Percentiles rank a stretch among this genome's conserved stretches.
Evolutionary conservation across 352 stramenopile genomes (phyloP).

Genomic region (Phytophthora cactorum): DNA sequence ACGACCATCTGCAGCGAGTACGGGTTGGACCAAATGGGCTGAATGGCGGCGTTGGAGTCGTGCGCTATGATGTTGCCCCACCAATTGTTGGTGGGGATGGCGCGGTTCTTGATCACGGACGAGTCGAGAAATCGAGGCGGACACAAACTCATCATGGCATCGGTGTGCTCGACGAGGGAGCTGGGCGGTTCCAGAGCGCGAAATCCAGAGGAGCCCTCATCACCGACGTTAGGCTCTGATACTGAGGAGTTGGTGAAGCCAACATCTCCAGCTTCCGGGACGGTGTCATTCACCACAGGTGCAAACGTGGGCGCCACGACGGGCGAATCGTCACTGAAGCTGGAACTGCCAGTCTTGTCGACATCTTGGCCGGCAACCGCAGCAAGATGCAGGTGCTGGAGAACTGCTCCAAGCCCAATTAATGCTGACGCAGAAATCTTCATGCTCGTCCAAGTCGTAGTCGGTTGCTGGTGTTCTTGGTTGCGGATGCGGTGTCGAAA

Average conservation of each 20-base stretch:
- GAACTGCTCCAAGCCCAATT: conserved; percentile 26
- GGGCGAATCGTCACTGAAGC: conserved; percentile 14
- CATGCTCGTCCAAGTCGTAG: conserved; percentile 26
- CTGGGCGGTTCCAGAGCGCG: conserved; percentile 36
- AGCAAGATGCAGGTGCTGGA: conserved; percentile 26
- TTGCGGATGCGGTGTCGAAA: conserved; percentile 27
- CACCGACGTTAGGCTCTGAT: conserved; percentile 13
- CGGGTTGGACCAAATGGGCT: conserved; percentile 69
- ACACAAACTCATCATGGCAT: conserved; percentile 57
- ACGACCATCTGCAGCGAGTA: conserved; percentile 53
- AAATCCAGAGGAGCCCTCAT: conserved; percentile 19
- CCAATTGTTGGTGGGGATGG: conserved; percentile 79
- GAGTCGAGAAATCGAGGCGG: conserved; percentile 61
- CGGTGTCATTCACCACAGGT: conserved; percentile 9
- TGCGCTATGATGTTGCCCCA: conserved; percentile 75
- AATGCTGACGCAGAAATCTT: conserved; percentile 31
- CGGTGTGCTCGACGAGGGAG: conserved; percentile 55
- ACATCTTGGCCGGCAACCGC: conserved; percentile 20
- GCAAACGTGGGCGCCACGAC: conserved; percentile 22
- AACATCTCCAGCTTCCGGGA: conserved; percentile 5
- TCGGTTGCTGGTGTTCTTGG: conserved; percentile 18
- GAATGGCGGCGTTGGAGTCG: conserved; percentile 36
- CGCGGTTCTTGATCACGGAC: conserved; percentile 46
- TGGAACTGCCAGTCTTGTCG: conserved; percentile 19
- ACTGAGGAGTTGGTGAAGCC: conserved; percentile 6